Conservation (phyloP, 1,139 yeast species). For the Pichia sp. region DNA sequence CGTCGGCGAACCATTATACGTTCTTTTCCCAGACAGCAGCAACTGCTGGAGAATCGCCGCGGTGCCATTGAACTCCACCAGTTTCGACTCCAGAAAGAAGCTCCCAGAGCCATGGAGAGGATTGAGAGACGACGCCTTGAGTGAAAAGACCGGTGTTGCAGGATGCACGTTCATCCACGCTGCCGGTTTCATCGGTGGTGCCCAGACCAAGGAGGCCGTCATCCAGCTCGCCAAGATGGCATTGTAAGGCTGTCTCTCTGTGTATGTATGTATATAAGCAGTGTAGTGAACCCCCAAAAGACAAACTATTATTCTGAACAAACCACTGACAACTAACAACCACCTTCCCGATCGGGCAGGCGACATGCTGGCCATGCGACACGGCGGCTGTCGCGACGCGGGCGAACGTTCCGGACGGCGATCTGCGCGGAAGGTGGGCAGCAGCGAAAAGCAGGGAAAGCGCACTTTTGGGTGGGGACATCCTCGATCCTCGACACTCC, state of each 20-base stretch:
- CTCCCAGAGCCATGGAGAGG: constrained; percentile 95
- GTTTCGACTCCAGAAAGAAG: constrained; percentile 84
- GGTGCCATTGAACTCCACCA: constrained; percentile 69
- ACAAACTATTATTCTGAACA: too few species aligned
- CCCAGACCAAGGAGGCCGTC: constrained; percentile 76
- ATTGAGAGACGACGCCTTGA: constrained; percentile 78
- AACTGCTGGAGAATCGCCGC: constrained; percentile 89
- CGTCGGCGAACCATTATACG: constrained; percentile 66
- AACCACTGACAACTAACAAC: too few species aligned
- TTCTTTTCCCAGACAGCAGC: constrained; percentile 72
- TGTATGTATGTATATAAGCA: too few species aligned
- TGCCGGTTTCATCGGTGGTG: constrained; percentile 97
- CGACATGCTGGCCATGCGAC: too few species aligned
- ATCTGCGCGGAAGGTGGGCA: too few species aligned
- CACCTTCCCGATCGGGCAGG: too few species aligned
- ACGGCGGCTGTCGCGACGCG: too few species aligned
- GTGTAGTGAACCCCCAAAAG: too few species aligned
- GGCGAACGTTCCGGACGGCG: too few species aligned
- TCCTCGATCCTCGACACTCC: too few species aligned
- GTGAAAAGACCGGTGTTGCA: constrained; percentile 68
- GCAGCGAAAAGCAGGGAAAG: too few species aligned
- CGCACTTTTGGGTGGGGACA: too few species aligned
- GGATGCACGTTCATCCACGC: constrained; percentile 95
- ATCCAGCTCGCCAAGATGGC: constrained; percentile 35
- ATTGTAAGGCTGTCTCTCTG: background rate